A percentile compares a stretch with the other conserved stretches of the same genome.
Conservation (phyloP, 2,329 filamentous ascomycete genomes). For the Apiospora aurea region DNA sequence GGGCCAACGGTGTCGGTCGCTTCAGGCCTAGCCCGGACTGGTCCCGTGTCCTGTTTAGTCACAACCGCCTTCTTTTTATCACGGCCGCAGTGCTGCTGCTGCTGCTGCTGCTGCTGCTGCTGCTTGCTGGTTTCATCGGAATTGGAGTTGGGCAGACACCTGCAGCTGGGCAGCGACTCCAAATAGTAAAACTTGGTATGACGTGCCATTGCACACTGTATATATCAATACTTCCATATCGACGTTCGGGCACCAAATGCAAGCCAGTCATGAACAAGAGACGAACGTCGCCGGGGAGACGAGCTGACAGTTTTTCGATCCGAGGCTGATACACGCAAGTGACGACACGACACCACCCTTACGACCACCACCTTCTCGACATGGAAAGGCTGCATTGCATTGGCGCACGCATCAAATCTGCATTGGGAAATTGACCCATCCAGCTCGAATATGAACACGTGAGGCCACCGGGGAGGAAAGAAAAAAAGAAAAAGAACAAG, state of each 20-base stretch:
- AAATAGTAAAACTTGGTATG: background rate
- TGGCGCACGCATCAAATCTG: background rate
- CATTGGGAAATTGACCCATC: slow-evolving; percentile 2
- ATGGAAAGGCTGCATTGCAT: slow-evolving; percentile 7
- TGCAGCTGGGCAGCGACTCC: background rate
- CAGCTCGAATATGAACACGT: background rate
- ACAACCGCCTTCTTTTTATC: background rate
- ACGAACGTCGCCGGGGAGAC: slow-evolving; percentile 1
- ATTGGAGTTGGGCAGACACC: slow-evolving; percentile 1
- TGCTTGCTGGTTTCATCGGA: slow-evolving; percentile 11
- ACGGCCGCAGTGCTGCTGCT: no score
- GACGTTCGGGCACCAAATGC: background rate
- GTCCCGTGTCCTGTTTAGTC: background rate
- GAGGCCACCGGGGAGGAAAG: background rate
- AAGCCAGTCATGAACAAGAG: slow-evolving; percentile 7
- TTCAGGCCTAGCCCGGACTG: slow-evolving; percentile 1
- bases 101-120: no score
- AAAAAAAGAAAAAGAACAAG: background rate
- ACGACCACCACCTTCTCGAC: slow-evolving; percentile 7
- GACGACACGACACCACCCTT: background rate
- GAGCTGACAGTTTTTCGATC: background rate
- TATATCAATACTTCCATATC: no score
- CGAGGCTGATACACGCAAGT: slow-evolving; percentile 10
- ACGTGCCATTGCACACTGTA: slow-evolving; percentile 17
- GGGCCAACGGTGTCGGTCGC: slow-evolving; percentile 15